phyloP scores from a whole-genome alignment of 2,329 filamentous ascomycete species.

The Sporothrix euskadiensis region DNA sequence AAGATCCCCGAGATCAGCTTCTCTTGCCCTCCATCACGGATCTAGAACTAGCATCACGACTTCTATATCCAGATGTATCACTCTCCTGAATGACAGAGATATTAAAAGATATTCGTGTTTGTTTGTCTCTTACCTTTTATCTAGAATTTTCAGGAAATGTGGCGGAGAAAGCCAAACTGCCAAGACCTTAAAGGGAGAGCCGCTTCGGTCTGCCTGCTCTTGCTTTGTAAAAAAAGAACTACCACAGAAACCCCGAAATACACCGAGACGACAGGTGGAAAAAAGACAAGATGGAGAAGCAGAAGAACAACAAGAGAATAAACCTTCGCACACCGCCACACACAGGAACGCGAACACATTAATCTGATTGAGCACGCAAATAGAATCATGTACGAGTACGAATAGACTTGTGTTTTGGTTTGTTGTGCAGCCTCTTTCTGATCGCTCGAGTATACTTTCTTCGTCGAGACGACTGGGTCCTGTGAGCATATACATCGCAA shows the following conservation, averaged over 20 bases:
- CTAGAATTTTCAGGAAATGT: not conserved
- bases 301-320: not conserved
- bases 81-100: not conserved
- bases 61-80: not conserved
- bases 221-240: not conserved
- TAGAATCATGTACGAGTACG: not conserved
- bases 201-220: not conserved
- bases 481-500: not conserved
- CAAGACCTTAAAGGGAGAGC: not conserved
- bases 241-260: not conserved
- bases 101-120: not conserved
- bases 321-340: not conserved
- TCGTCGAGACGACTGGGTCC: not conserved
- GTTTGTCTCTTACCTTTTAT: not conserved
- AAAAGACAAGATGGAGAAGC: not conserved
- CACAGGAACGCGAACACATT: not conserved
- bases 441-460: not conserved
- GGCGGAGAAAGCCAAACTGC: not conserved
- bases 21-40: not conserved
- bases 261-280: not conserved
- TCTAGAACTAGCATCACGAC: not conserved
- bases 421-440: not conserved
- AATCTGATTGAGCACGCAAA: not conserved
- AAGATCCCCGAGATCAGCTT: not conserved
- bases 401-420: not conserved